A percentile compares a stretch with the other conserved stretches of the same genome.
Conservation (phyloP, 169 alveolate species). For the Ichthyophthirius multifiliis region DNA sequence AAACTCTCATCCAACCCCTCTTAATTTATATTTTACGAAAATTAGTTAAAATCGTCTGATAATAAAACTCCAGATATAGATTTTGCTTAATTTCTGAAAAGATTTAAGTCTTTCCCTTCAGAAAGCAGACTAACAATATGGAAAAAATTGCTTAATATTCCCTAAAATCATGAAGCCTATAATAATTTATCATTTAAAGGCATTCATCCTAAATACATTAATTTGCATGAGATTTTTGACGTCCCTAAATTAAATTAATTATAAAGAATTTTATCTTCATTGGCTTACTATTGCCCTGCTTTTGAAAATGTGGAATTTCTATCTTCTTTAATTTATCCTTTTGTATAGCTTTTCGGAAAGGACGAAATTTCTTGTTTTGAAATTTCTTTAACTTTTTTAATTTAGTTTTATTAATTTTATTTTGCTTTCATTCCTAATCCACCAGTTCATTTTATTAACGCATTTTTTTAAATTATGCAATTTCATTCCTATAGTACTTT, state of each 20-base stretch:
- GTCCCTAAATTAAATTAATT: constrained; percentile 29
- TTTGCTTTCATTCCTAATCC: constrained; percentile 53
- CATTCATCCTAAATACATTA: constrained; percentile 46
- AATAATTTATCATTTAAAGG: constrained; percentile 32
- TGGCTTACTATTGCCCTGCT: constrained; percentile 58
- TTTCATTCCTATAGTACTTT: constrained; percentile 18
- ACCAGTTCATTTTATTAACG: constrained; percentile 41
- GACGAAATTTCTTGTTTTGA: constrained; percentile 63
- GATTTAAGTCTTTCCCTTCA: constrained; percentile 54
- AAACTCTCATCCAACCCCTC: too few species aligned
- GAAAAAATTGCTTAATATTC: constrained; percentile 45
- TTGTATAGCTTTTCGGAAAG: constrained; percentile 48
- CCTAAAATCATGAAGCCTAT: constrained; percentile 50
- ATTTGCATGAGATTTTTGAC: constrained; percentile 27
- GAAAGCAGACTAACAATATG: constrained; percentile 51
- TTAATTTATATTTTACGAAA: background rate
- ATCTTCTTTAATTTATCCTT: constrained; percentile 57
- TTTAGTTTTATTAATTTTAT: constrained; percentile 42
- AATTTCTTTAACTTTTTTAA: constrained; percentile 26
- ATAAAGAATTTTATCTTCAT: constrained; percentile 46
- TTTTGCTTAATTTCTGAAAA: constrained; percentile 17
- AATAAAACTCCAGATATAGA: background rate
- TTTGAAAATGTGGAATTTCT: constrained; percentile 52
- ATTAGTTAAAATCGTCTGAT: background rate
- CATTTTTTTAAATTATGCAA: constrained; percentile 34